phyloP scores from a whole-genome alignment of 1,284 basidiomycete species.

The Fomitopsis betulina region DNA sequence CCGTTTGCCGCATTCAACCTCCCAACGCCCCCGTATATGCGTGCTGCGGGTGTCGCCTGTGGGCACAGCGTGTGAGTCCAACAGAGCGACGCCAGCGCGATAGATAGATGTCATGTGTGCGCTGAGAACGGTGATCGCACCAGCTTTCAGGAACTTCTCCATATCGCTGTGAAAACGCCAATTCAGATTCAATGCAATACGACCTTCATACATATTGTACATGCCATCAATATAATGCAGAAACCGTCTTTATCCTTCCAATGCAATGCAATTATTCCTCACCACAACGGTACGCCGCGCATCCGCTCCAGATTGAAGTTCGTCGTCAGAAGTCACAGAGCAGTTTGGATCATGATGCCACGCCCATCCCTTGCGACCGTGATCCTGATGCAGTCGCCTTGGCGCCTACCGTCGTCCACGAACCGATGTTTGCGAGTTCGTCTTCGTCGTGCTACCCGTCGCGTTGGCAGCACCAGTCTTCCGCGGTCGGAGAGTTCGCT shows the following conservation, averaged over 20 bases:
- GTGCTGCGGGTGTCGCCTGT: too few species aligned
- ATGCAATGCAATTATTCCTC: not conserved
- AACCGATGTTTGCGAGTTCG: not conserved
- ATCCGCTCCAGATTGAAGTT: not conserved
- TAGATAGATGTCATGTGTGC: too few species aligned
- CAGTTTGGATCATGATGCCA: not conserved
- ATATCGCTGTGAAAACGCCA: not conserved
- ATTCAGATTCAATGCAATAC: not conserved
- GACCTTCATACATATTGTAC: not conserved
- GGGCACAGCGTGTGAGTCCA: too few species aligned
- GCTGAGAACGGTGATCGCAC: not conserved
- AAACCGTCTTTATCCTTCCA: not conserved
- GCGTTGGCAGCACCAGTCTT: not conserved
- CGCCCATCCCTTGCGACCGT: too few species aligned
- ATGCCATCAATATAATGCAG: not conserved
- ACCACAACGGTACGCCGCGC: not conserved
- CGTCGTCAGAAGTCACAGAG: not conserved
- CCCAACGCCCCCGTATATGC: too few species aligned
- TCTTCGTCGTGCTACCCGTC: not conserved
- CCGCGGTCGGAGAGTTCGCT: slow-evolving; percentile 5
- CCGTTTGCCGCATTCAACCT: too few species aligned
- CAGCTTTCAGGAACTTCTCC: too few species aligned
- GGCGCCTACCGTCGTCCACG: not conserved
- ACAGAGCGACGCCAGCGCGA: too few species aligned
- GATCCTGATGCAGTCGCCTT: too few species aligned